A percentile compares a stretch with the other conserved stretches of the same genome.
Evolutionary conservation across 1,284 basidiomycete genomes (phyloP).

Genomic region (Apiotrichum veenhuisii): DNA sequence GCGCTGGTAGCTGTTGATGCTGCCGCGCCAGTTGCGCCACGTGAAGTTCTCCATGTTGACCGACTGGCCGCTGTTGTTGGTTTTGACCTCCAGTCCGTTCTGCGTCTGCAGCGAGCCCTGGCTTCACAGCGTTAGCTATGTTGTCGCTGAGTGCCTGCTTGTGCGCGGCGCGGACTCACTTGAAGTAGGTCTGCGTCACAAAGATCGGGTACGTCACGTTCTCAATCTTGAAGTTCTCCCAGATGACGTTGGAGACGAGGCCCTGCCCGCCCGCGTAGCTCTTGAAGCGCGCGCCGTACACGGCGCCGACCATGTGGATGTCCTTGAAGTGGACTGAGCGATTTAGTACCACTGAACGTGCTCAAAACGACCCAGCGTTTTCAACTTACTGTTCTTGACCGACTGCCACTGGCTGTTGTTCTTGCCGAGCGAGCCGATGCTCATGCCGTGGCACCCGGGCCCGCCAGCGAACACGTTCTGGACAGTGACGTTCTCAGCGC

Average conservation of each 20-base stretch:
- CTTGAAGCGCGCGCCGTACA: constrained; percentile 53
- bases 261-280: constrained; percentile 55
- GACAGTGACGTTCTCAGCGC: constrained; percentile 53
- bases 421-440: constrained; percentile 54
- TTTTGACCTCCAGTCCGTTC: constrained; percentile 17
- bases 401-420: constrained; percentile 42
- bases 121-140: constrained; percentile 12
- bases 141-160: neutral
- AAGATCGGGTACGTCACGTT: constrained; percentile 50
- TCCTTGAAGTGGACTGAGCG: constrained; percentile 23
- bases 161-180: neutral
- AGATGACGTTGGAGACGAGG: constrained; percentile 52
- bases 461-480: constrained; percentile 53
- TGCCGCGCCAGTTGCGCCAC: constrained; percentile 51
- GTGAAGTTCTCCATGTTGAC: constrained; percentile 29
- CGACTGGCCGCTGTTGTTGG: constrained; percentile 13
- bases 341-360: neutral
- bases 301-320: constrained; percentile 41
- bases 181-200: constrained; percentile 53
- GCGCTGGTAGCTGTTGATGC: constrained; percentile 48
- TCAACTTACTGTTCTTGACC: constrained; percentile 18
- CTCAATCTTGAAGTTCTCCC: constrained; percentile 52
- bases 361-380: too few relatives aligned
- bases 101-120: constrained; percentile 26
- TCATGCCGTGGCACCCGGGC: constrained; percentile 55